phyloP scores from a whole-genome alignment of 2,329 filamentous ascomycete species.

The Fusarium redolens region DNA sequence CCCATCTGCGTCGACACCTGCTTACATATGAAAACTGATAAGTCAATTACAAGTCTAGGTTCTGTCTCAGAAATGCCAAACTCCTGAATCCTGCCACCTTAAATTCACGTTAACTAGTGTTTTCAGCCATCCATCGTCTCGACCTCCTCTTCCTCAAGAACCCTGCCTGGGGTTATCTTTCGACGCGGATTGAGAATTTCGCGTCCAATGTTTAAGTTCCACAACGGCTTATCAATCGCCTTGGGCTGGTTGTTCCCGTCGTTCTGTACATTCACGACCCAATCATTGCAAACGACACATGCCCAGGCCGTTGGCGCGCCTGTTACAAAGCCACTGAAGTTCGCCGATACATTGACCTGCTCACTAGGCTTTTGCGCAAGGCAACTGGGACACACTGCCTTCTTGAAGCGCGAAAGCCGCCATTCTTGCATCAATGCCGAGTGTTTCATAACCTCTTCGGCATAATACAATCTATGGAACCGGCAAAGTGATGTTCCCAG shows the following conservation, averaged over 20 bases:
- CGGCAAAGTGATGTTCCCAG: slow-evolving; percentile 49
- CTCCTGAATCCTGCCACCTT: slow-evolving; percentile 5
- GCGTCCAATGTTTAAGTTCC: slow-evolving; percentile 11
- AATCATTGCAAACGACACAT: slow-evolving; percentile 51
- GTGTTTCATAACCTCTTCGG: slow-evolving; percentile 39
- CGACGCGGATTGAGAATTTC: slow-evolving; percentile 7
- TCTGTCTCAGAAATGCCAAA: slow-evolving; percentile 26
- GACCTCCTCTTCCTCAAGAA: slow-evolving; percentile 7
- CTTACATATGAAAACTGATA: slow-evolving; percentile 15
- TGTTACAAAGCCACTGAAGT: slow-evolving; percentile 23
- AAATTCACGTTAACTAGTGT: background rate
- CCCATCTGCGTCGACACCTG: background rate
- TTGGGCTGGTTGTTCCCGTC: slow-evolving; percentile 22
- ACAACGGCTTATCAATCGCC: slow-evolving; percentile 36
- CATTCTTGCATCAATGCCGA: slow-evolving; percentile 45
- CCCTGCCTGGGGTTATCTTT: background rate
- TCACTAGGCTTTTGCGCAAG: slow-evolving; percentile 20
- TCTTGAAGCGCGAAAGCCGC: slow-evolving; percentile 38
- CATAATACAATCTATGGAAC: slow-evolving; percentile 49
- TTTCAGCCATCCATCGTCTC: slow-evolving; percentile 1
- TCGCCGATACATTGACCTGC: slow-evolving; percentile 30
- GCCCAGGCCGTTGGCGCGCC: slow-evolving; percentile 41
- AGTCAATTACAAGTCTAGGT: slow-evolving; percentile 14
- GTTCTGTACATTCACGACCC: slow-evolving; percentile 46
- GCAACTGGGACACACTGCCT: slow-evolving; percentile 49